Conservation (phyloP, 805 yeast species). For the Scheffersomyces coipomensis region DNA sequence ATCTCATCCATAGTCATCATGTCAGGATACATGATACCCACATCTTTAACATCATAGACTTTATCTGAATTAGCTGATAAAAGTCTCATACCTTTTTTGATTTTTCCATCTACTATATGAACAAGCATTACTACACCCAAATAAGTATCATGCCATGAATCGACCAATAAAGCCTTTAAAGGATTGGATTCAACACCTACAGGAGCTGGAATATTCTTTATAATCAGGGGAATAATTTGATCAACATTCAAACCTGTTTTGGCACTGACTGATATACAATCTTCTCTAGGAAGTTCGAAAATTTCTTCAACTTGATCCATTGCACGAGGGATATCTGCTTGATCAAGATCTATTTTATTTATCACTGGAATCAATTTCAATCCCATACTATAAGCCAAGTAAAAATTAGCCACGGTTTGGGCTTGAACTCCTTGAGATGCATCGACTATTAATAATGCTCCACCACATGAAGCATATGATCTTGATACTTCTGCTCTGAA, state of each 20-base stretch:
- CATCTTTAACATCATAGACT: conserved; percentile 84
- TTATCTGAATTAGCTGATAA: conserved; percentile 73
- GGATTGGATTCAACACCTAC: conserved; percentile 53
- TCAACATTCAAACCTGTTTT: conserved; percentile 85
- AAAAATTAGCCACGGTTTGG: conserved; percentile 97
- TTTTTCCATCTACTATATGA: conserved; percentile 77
- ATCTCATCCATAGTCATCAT: conserved; percentile 61
- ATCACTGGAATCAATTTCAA: conserved; percentile 83
- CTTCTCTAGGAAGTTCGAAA: conserved; percentile 74
- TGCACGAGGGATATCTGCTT: conserved; percentile 79
- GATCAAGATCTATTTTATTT: conserved; percentile 86
- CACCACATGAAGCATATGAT: conserved; percentile 95
- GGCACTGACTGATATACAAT: conserved; percentile 84
- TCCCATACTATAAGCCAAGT: conserved; percentile 82
- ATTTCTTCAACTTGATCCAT: conserved; percentile 82
- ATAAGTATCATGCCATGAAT: conserved; percentile 95
- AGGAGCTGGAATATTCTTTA: conserved; percentile 81
- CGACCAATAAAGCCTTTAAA: conserved; percentile 78
- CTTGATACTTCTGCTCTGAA: conserved; percentile 91
- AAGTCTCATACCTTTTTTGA: conserved; percentile 73
- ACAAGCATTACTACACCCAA: conserved; percentile 87
- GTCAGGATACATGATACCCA: conserved; percentile 95
- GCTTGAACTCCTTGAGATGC: conserved; percentile 98
- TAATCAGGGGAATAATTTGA: conserved; percentile 73
- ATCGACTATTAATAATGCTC: conserved; percentile 86